phyloP scores from a whole-genome alignment of 257 asterid genomes.

The Solanum rostratum region DNA sequence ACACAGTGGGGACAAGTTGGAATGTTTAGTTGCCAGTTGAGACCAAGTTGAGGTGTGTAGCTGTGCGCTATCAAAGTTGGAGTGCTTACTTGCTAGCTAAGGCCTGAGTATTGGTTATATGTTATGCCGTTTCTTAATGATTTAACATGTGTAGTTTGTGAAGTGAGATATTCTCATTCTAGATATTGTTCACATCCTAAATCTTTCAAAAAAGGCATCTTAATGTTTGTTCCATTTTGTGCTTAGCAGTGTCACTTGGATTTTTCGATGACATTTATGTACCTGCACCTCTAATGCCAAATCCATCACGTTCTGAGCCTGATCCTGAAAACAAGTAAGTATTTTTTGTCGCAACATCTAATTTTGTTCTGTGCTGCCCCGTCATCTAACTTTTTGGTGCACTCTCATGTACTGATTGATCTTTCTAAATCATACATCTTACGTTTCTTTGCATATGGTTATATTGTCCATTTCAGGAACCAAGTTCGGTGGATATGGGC shows the following conservation, averaged over 20 bases:
- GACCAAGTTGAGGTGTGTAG: neutral
- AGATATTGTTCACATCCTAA: neutral
- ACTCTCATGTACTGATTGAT: neutral
- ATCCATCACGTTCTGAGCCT: slow-evolving; percentile 34
- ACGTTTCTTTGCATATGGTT: neutral
- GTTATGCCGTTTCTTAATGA: neutral
- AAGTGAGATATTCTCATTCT: neutral
- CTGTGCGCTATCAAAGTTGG: neutral
- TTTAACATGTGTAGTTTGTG: neutral
- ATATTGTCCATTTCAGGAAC: slow-evolving; percentile 16
- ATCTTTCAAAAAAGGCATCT: neutral
- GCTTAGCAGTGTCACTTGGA: slow-evolving; percentile 69
- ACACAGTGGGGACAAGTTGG: neutral
- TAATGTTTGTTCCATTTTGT: neutral
- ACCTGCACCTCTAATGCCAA: slow-evolving; percentile 26
- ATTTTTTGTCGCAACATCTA: neutral
- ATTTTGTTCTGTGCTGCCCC: neutral
- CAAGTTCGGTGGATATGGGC: slow-evolving; percentile 63
- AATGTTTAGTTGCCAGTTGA: neutral
- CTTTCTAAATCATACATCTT: neutral
- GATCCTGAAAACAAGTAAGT: slow-evolving; percentile 56
- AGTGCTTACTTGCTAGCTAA: neutral
- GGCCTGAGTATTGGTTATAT: neutral
- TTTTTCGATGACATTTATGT: slow-evolving; percentile 70
- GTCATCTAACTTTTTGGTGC: neutral